These are phyloP conservation scores for Platanthera guangdongensis DNA, from an alignment of 106 monocot species.

Conservation along the genomic window DNA sequence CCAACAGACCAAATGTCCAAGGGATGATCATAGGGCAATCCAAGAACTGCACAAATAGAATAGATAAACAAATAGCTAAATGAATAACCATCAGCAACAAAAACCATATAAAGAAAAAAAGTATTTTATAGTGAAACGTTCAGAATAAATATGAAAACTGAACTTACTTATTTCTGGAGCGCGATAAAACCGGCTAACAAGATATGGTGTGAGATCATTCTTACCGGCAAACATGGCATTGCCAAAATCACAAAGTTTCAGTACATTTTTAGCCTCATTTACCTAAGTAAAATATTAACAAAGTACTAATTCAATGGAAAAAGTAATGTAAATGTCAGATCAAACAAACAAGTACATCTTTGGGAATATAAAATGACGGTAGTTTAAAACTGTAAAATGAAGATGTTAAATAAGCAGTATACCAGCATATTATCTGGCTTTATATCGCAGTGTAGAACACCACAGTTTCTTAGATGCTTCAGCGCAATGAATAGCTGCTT, in stretches of 20 bases:
- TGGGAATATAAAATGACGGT: background rate
- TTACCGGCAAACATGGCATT: slow-evolving; percentile 96
- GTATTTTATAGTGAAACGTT: background rate
- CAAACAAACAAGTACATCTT: background rate
- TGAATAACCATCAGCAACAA: slow-evolving; percentile 5
- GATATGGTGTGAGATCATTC: slow-evolving; percentile 96
- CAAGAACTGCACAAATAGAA: slow-evolving; percentile 69
- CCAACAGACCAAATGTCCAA: slow-evolving; percentile 99
- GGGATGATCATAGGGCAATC: slow-evolving; percentile 90
- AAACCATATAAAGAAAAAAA: background rate
- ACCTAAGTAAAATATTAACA: slow-evolving; percentile 38
- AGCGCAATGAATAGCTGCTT: slow-evolving; percentile 99
- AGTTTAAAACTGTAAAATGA: background rate
- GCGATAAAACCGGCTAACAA: slow-evolving; percentile 98
- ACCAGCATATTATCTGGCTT: slow-evolving; percentile 99
- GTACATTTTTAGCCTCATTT: slow-evolving; percentile 86
- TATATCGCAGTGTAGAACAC: slow-evolving; percentile 93
- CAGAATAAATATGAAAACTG: background rate
- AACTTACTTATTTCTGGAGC: slow-evolving; percentile 98
- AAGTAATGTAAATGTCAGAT: background rate
- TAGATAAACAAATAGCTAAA: slow-evolving; percentile 2
- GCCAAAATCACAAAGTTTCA: slow-evolving; percentile 98
- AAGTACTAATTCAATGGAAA: slow-evolving; percentile 2
- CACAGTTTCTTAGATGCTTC: slow-evolving; percentile 96
- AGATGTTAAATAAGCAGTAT: slow-evolving; percentile 8